Evolutionary conservation across 441 rosid species (phyloP).

Genomic region (Metrosideros polymorpha): DNA sequence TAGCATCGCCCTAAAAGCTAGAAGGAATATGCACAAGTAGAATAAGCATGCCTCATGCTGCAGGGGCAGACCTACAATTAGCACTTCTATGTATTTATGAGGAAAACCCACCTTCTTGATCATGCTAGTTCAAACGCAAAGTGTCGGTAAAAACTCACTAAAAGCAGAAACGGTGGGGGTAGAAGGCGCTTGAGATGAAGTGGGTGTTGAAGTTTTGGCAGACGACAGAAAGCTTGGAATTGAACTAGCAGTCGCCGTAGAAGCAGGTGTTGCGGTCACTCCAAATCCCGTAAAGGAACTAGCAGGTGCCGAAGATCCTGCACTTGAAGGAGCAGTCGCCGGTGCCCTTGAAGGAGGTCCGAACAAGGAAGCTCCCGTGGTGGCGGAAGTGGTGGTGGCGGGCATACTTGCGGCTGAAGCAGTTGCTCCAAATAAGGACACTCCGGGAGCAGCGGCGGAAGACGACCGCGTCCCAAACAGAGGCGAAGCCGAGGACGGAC

Average conservation of each 20-base stretch:
- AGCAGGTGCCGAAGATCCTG: conserved; percentile 9
- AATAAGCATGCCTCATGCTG: neutral
- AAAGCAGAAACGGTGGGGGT: conserved; percentile 29
- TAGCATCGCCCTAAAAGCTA: neutral
- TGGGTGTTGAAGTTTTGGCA: conserved; percentile 30
- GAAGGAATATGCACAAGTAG: neutral
- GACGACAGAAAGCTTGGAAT: conserved; percentile 52
- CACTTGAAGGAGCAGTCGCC: conserved; percentile 11
- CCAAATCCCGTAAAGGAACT: conserved; percentile 50
- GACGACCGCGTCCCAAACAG: conserved; percentile 1
- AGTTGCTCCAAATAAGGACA: conserved; percentile 5
- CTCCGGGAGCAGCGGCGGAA: neutral
- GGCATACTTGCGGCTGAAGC: neutral
- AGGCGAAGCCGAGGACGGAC: conserved; percentile 8
- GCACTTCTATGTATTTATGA: neutral
- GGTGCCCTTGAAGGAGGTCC: conserved; percentile 11
- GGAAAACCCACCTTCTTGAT: neutral
- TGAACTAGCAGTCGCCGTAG: conserved; percentile 39
- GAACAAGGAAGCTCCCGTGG: conserved; percentile 2
- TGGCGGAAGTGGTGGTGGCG: neutral
- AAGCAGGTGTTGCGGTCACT: conserved; percentile 23
- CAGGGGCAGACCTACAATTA: neutral
- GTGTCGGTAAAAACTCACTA: conserved; percentile 31
- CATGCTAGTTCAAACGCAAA: neutral
- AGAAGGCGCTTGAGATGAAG: conserved; percentile 37